Conservation (phyloP, 2,329 filamentous ascomycete genomes). For the Aspergillus unguis region DNA sequence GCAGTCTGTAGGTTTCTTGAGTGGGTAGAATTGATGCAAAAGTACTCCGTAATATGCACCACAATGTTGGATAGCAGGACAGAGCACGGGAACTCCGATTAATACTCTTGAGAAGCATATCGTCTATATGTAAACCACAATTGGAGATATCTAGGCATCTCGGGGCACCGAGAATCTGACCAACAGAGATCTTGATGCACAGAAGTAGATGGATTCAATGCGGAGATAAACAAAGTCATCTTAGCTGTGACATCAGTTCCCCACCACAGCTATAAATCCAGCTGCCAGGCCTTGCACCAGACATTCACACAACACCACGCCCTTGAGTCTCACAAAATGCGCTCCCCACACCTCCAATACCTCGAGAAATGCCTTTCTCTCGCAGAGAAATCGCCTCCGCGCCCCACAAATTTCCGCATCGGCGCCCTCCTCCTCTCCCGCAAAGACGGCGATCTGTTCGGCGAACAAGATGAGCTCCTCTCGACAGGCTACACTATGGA, state of each 20-base stretch:
- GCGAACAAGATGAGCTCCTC: slow-evolving; percentile 53
- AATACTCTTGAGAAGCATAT: too few species aligned
- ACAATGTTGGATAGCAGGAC: too few species aligned
- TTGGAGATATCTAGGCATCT: too few species aligned
- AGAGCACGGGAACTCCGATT: too few species aligned
- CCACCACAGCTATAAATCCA: slow-evolving; percentile 2
- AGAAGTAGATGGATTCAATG: not conserved
- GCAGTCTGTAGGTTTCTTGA: too few species aligned
- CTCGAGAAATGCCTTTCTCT: slow-evolving; percentile 73
- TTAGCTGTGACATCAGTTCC: not conserved
- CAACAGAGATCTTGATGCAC: too few species aligned
- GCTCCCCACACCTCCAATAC: slow-evolving; percentile 43
- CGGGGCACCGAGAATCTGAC: too few species aligned
- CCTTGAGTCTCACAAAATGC: slow-evolving; percentile 1
- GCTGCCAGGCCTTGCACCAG: not conserved
- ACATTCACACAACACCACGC: not conserved
- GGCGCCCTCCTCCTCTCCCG: slow-evolving; percentile 74
- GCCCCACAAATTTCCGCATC: slow-evolving; percentile 88
- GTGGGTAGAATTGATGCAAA: too few species aligned
- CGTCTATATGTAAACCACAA: too few species aligned
- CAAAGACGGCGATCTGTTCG: slow-evolving; percentile 25
- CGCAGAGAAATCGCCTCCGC: slow-evolving; percentile 75
- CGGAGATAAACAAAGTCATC: not conserved
- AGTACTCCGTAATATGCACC: too few species aligned
- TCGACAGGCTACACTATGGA: slow-evolving; percentile 89